Evolutionary conservation across 345 rosid species (phyloP).

Genomic region (Aquilaria sinensis): DNA sequence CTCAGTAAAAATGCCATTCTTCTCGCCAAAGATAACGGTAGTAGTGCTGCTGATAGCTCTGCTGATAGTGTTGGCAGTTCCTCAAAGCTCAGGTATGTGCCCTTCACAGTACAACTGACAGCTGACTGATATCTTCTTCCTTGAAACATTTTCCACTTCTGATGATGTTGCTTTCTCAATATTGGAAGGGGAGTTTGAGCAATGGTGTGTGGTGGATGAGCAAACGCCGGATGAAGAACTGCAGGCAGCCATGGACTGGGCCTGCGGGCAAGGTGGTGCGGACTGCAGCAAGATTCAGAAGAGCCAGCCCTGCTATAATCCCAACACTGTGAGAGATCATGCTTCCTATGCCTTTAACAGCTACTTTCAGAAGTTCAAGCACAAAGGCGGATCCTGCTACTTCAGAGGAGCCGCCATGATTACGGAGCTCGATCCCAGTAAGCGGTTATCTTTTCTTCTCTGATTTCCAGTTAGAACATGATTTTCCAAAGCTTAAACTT

Average conservation of each 20-base stretch:
- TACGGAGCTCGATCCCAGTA: constrained; percentile 78
- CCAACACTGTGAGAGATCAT: constrained; percentile 62
- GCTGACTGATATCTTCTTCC: not conserved
- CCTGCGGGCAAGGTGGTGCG: constrained; percentile 59
- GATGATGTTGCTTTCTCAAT: not conserved
- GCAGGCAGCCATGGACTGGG: constrained; percentile 67
- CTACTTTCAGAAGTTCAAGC: constrained; percentile 61
- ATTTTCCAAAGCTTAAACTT: no score
- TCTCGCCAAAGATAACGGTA: constrained; percentile 35
- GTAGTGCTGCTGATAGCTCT: constrained; percentile 32
- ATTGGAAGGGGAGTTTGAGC: constrained; percentile 47
- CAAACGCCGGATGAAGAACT: constrained; percentile 63
- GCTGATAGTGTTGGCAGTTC: constrained; percentile 27
- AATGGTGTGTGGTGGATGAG: constrained; percentile 81
- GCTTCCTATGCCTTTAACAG: constrained; percentile 75
- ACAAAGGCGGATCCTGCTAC: constrained; percentile 68
- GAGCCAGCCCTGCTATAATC: constrained; percentile 59
- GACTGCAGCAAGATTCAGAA: constrained; percentile 52
- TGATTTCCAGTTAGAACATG: no score
- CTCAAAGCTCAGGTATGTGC: constrained; percentile 34
- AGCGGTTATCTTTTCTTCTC: constrained; percentile 7
- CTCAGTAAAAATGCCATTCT: constrained; percentile 28
- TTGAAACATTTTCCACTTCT: not conserved
- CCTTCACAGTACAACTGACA: not conserved
- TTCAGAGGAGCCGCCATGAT: constrained; percentile 72